Evolutionary conservation across 164 flowering plant species (phyloP).

Genomic region (Liquidambar formosana): DNA sequence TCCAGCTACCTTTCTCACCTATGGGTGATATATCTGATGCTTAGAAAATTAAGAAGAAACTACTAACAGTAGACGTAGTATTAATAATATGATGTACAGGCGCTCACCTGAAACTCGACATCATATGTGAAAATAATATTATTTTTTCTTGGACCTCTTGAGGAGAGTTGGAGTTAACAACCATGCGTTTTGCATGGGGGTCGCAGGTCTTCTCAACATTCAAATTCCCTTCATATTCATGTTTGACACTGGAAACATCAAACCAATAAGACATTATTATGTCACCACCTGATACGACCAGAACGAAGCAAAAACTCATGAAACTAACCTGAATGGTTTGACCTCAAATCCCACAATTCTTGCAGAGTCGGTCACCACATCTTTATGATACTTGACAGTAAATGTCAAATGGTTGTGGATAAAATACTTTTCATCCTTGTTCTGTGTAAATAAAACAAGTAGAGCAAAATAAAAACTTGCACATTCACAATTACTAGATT

Average conservation of each 20-base stretch:
- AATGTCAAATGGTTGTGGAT: constrained; percentile 86
- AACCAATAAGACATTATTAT: constrained; percentile 6
- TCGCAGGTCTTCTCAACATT: constrained; percentile 48
- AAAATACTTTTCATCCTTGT: constrained; percentile 78
- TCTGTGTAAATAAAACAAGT: constrained; percentile 40
- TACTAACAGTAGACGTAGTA: not conserved
- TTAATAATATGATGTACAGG: not conserved
- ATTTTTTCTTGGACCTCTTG: constrained; percentile 59
- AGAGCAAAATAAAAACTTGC: constrained; percentile 2
- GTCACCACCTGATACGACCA: not conserved
- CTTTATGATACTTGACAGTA: constrained; percentile 84
- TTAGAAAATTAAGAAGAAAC: not conserved
- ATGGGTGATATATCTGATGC: not conserved
- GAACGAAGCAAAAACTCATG: not conserved
- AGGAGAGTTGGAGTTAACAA: constrained; percentile 49
- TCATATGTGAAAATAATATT: constrained; percentile 80
- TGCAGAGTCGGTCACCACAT: constrained; percentile 62
- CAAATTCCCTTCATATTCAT: constrained; percentile 50
- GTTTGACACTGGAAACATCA: constrained; percentile 35
- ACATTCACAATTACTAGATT: not conserved
- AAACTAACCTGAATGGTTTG: constrained; percentile 76
- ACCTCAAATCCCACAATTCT: constrained; percentile 99
- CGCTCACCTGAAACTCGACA: constrained; percentile 61
- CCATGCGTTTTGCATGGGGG: constrained; percentile 51
- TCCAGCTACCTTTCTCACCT: not conserved